Evolutionary conservation across 164 flowering plant species (phyloP).

Genomic region (Liriodendron chinense): DNA sequence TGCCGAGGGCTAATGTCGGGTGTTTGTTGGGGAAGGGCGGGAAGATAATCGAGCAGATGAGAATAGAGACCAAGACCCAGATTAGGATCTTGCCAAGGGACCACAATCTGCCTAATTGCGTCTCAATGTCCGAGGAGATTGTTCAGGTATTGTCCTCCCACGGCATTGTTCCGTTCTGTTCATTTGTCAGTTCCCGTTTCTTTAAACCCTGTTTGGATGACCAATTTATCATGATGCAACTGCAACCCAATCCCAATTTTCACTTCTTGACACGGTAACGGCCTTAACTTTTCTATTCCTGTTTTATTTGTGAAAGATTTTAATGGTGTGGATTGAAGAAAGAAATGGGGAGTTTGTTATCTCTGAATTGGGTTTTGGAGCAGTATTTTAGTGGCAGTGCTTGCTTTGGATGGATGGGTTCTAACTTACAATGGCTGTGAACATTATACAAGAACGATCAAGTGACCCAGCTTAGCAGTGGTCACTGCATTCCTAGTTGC

Average conservation of each 20-base stretch:
- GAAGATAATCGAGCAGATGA: constrained; percentile 97
- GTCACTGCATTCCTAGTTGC: too few relatives aligned
- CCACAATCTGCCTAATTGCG: constrained; percentile 78
- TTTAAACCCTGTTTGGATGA: too few relatives aligned
- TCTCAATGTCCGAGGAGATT: constrained; percentile 80
- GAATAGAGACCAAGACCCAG: constrained; percentile 92
- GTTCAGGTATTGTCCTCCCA: constrained; percentile 63
- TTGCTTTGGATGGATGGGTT: neutral
- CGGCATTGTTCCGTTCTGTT: too few relatives aligned
- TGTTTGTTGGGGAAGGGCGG: constrained; percentile 95
- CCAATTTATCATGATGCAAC: neutral
- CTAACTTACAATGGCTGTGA: too few relatives aligned
- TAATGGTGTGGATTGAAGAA: neutral
- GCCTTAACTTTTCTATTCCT: neutral
- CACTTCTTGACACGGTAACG: neutral
- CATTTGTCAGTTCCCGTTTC: too few relatives aligned
- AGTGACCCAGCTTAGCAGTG: too few relatives aligned
- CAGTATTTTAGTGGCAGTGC: neutral
- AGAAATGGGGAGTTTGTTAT: neutral
- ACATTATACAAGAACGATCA: too few relatives aligned
- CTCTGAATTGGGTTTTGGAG: neutral
- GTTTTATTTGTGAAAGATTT: neutral
- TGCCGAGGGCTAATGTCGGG: constrained; percentile 86
- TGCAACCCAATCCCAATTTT: neutral
- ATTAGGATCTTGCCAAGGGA: constrained; percentile 94